Evolutionary conservation across 352 stramenopile species (phyloP).

Genomic region (Thalassiosira hispida): DNA sequence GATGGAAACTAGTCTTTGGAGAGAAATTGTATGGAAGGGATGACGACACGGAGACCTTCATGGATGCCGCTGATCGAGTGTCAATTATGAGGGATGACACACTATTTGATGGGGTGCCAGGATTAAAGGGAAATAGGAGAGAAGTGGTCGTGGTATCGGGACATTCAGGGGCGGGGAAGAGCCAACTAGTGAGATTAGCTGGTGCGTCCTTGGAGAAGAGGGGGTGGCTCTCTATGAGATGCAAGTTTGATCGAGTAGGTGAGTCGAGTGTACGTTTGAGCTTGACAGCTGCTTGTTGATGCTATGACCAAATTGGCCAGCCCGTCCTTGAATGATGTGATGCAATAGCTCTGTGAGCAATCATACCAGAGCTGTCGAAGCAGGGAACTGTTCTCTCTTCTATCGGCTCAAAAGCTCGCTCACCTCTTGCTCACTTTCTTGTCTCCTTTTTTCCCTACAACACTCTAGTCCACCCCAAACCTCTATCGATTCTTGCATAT

Average conservation of each 20-base stretch:
- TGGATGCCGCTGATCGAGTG: constrained; percentile 30
- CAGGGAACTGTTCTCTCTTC: not conserved
- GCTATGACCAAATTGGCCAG: not conserved
- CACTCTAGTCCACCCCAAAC: constrained; percentile 17
- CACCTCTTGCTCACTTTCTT: not conserved
- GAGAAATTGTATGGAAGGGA: constrained; percentile 51
- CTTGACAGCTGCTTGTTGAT: not conserved
- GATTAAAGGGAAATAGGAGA: constrained; percentile 1
- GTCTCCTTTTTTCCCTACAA: not conserved
- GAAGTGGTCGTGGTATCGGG: constrained; percentile 34
- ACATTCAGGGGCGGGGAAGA: constrained; percentile 32
- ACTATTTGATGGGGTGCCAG: constrained; percentile 21
- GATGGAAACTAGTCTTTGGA: constrained; percentile 30
- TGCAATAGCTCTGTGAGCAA: too few relatives aligned
- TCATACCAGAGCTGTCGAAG: too few relatives aligned
- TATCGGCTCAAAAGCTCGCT: not conserved
- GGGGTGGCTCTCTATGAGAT: constrained; percentile 41
- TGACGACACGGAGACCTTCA: constrained; percentile 15
- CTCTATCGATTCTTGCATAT: constrained; percentile 33
- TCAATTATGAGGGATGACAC: constrained; percentile 2
- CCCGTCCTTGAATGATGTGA: not conserved
- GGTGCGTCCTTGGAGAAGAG: constrained; percentile 22
- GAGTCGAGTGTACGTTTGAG: not conserved
- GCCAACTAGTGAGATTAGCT: constrained; percentile 22
- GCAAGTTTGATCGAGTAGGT: constrained; percentile 45